A percentile compares a stretch with the other conserved stretches of the same genome.
These are phyloP conservation scores for Nicotiana tabacum DNA, from an alignment of 257 asterid genomes.

Conservation along the genomic window DNA sequence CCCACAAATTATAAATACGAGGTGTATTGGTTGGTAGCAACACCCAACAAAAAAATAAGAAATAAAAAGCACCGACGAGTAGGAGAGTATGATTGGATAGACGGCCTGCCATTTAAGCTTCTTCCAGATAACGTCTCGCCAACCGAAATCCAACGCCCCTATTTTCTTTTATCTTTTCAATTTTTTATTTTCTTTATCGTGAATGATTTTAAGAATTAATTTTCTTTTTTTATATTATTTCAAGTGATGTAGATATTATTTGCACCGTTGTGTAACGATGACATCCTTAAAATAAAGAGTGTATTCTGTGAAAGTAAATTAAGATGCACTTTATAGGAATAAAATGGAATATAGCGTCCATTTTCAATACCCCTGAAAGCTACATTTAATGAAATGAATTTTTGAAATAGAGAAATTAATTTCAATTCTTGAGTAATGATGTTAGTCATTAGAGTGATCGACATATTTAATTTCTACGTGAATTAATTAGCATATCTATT, in stretches of 20 bases:
- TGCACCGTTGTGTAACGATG: too few species aligned
- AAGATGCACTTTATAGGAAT: not conserved
- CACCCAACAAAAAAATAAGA: not conserved
- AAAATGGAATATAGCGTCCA: not conserved
- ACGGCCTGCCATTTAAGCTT: conserved; percentile 18
- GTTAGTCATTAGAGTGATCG: not conserved
- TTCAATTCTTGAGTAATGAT: not conserved
- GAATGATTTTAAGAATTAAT: too few species aligned
- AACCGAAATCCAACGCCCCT: not conserved
- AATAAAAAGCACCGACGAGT: conserved; percentile 26
- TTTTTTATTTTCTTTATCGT: not conserved
- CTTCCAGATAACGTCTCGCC: not conserved
- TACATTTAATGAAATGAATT: too few species aligned
- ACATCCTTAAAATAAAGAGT: too few species aligned
- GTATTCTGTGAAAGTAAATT: too few species aligned
- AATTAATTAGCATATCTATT: not conserved
- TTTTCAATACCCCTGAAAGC: not conserved
- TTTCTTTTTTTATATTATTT: too few species aligned
- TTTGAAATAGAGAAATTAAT: too few species aligned
- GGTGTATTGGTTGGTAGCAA: not conserved
- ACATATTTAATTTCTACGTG: not conserved
- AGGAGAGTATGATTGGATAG: conserved; percentile 26
- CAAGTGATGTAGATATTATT: too few species aligned
- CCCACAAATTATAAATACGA: not conserved
- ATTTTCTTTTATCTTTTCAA: not conserved